Evolutionary conservation across 306 rosid genomes (phyloP).

Genomic region (Coriaria nepalensis): DNA sequence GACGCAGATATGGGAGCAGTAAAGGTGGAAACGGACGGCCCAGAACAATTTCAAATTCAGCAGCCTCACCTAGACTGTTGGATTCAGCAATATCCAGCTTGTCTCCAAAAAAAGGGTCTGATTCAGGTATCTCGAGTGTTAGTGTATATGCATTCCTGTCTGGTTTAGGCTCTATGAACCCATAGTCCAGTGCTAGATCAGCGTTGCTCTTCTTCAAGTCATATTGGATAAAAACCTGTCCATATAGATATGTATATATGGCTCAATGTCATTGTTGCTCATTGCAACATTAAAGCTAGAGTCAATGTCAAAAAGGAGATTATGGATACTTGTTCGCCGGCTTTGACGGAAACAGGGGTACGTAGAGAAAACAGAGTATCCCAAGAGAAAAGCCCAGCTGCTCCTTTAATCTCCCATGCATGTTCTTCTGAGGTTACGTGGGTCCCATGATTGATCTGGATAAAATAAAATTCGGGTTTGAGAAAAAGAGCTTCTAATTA

Average conservation of each 20-base stretch:
- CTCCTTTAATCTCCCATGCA: conserved; percentile 72
- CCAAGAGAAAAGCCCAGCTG: conserved; percentile 92
- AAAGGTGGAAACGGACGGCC: conserved; percentile 47
- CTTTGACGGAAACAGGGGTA: conserved; percentile 69
- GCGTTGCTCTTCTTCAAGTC: conserved; percentile 85
- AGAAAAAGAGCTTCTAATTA: neutral
- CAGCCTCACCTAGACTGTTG: conserved; percentile 57
- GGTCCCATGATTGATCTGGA: conserved; percentile 77
- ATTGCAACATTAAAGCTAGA: no score
- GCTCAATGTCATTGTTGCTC: neutral
- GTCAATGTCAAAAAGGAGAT: no score
- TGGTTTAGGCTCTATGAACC: conserved; percentile 55
- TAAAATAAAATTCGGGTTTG: conserved; percentile 11
- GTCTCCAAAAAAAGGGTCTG: conserved; percentile 74
- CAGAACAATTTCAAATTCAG: conserved; percentile 57
- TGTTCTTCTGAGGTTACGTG: conserved; percentile 66
- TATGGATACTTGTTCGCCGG: conserved; percentile 64
- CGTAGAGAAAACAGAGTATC: conserved; percentile 64
- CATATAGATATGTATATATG: neutral
- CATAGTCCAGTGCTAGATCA: conserved; percentile 84
- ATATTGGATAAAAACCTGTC: conserved; percentile 77
- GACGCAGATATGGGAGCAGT: conserved; percentile 61
- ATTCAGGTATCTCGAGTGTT: conserved; percentile 58
- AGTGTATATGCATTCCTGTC: conserved; percentile 57
- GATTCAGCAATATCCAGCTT: conserved; percentile 79